Percentiles rank a stretch among this genome's conserved stretches.
These are phyloP conservation scores for Boechera retrofracta DNA, from an alignment of 345 rosid genomes.

Conservation along the genomic window DNA sequence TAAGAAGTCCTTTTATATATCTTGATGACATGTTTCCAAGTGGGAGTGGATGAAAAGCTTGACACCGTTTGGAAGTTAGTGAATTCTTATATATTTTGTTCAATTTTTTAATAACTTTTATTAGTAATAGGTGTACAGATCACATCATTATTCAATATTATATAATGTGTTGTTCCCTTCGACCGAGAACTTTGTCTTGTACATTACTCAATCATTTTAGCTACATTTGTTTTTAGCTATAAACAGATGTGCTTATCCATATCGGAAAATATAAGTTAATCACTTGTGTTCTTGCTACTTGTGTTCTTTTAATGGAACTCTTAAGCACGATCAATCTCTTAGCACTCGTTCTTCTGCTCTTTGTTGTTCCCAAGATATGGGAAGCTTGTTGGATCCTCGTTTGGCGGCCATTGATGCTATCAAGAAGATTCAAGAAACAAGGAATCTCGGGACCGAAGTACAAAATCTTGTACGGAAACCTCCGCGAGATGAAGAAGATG, in stretches of 20 bases:
- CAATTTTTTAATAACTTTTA: neutral
- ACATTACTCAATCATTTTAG: neutral
- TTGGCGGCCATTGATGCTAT: conserved; percentile 8
- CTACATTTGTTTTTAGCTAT: neutral
- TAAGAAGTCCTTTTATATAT: too few relatives aligned
- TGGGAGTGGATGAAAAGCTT: too few relatives aligned
- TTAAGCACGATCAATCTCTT: neutral
- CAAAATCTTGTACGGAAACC: conserved; percentile 6
- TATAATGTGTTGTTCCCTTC: neutral
- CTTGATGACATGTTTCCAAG: too few relatives aligned
- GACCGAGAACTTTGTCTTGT: neutral
- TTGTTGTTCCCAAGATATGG: conserved; percentile 17
- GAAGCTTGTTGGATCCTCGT: conserved; percentile 8
- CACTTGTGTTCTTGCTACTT: neutral
- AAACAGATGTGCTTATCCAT: neutral
- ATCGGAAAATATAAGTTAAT: neutral
- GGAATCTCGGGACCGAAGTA: conserved; percentile 23
- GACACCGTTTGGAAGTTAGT: neutral
- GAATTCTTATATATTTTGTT: neutral
- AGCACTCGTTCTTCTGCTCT: neutral
- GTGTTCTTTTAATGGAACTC: conserved; percentile 1
- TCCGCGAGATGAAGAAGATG: conserved; percentile 15
- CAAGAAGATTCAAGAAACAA: conserved; percentile 27
- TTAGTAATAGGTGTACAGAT: neutral
- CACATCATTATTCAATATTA: neutral